phyloP scores from a whole-genome alignment of 495 filamentous ascomycete genomes.

The Rhypophila decipiens region DNA sequence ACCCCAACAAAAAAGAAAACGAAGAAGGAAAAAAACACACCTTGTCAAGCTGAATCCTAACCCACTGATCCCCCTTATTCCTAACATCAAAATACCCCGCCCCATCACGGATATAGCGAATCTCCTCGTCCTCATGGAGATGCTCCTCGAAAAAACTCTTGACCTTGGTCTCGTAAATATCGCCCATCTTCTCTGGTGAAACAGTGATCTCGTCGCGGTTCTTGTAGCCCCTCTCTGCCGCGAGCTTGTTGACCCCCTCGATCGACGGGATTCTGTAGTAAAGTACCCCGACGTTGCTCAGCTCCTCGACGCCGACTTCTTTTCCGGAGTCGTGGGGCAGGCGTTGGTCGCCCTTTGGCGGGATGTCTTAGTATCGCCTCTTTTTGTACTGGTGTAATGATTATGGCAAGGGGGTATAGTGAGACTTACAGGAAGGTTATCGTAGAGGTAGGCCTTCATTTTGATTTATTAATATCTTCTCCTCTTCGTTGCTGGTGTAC shows the following conservation, averaged over 20 bases:
- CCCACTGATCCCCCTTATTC: slow-evolving; percentile 66
- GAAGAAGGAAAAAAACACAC: slow-evolving; percentile 30
- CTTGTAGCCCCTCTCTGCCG: slow-evolving; percentile 72
- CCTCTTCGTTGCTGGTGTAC: background rate
- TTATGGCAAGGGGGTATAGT: slow-evolving; percentile 9
- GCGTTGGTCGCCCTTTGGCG: slow-evolving; percentile 78
- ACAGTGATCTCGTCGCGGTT: slow-evolving; percentile 91
- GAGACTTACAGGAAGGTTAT: slow-evolving; percentile 63
- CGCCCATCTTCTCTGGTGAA: slow-evolving; percentile 83
- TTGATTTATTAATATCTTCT: slow-evolving; percentile 9
- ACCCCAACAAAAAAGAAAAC: background rate
- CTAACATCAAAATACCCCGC: slow-evolving; percentile 92
- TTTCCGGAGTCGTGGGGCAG: slow-evolving; percentile 80
- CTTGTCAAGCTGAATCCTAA: slow-evolving; percentile 72
- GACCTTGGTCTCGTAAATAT: slow-evolving; percentile 81
- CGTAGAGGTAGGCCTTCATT: slow-evolving; percentile 83
- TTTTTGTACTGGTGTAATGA: background rate
- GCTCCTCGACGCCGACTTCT: slow-evolving; percentile 51
- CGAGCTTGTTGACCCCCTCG: slow-evolving; percentile 62
- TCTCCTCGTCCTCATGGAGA: slow-evolving; percentile 98
- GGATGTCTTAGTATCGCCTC: background rate
- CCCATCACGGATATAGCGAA: slow-evolving; percentile 90
- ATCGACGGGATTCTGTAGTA: slow-evolving; percentile 64
- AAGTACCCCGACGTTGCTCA: slow-evolving; percentile 69
- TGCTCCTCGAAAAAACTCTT: slow-evolving; percentile 92